Base-by-base conservation (phyloP, 805 yeast genomes). In the Wickerhamomyces chaumierensis region DNA sequence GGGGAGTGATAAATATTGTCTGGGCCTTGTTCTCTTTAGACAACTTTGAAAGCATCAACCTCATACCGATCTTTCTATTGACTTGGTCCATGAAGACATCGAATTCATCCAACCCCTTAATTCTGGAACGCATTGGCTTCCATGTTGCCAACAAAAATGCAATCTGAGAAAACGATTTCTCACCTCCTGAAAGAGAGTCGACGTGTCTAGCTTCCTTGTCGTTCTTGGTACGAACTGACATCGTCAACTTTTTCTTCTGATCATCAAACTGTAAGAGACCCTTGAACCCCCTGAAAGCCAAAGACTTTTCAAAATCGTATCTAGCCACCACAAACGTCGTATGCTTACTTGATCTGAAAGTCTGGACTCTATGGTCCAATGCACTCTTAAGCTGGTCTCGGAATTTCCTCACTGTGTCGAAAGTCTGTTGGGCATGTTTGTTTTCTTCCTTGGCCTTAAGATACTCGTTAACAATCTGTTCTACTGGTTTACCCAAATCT, bases 71-170 rank as follows among this genome's bases (percentile, higher is more conserved):
- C 34, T 79, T 70, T 47, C 98, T 71, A 55, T 88, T 87, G 15
- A 86, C 84, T 36, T 86, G 85, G 58, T 92, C 99, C 98, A 92
- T 92, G 52, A 79, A 92, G 17, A 92, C 98, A 61, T 92, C 99
- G 57, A 83, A 92, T 58, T 92, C 99, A 60, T 92, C 99, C 42
- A 92, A 63, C 0, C 96, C 96, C 42, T 94, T 73, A 16, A 92
- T 72, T 40, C 83, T 74, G 0, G 94, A 80, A 43, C 81, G 76
- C 95, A 92, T 88, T 20, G 85, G 80, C 46, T 77, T 76, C 99
- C 99, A 92, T 21, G 94, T 81, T 0, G 96, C 81, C 42, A 90
- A 65, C 35, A 92, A 60, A 41, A 92, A 68, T 0, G 96, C 83
- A 45, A 90, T 78, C 56, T 94, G 98, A 0, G 95, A 78, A 57